Percentiles rank a stretch among this genome's conserved stretches.
Evolutionary conservation across 495 filamentous ascomycete species (phyloP).

Genomic region (Hypomontagnella monticulosa): DNA sequence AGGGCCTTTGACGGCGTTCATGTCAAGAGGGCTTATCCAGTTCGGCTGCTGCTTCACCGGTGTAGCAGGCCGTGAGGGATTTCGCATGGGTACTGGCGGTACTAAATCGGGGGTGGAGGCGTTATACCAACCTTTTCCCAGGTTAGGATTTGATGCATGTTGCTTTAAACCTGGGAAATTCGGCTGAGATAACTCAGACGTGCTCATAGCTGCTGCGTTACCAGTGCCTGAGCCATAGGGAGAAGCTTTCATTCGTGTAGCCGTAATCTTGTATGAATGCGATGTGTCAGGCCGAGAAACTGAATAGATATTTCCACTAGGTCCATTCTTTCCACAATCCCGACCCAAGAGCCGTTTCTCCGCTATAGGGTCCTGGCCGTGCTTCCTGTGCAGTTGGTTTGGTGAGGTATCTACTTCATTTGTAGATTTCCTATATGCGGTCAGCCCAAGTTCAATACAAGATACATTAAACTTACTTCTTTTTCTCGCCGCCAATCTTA

Average conservation of each 20-base stretch:
- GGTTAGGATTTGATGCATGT: slow-evolving; percentile 50
- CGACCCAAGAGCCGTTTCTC: slow-evolving; percentile 45
- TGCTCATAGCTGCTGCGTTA: slow-evolving; percentile 51
- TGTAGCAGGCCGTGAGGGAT: slow-evolving; percentile 41
- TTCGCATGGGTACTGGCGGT: slow-evolving; percentile 40
- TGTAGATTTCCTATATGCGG: slow-evolving; percentile 46
- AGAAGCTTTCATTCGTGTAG: slow-evolving; percentile 30
- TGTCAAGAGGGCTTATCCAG: slow-evolving; percentile 56
- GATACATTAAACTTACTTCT: slow-evolving; percentile 54
- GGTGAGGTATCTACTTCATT: slow-evolving; percentile 34
- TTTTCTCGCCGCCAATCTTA: slow-evolving; percentile 58
- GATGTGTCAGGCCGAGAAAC: slow-evolving; percentile 46
- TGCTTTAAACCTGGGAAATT: slow-evolving; percentile 46
- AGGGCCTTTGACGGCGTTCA: slow-evolving; percentile 45
- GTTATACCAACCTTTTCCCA: slow-evolving; percentile 46
- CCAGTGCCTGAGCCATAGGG: slow-evolving; percentile 47
- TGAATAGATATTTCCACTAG: slow-evolving; percentile 47
- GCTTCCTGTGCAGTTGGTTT: slow-evolving; percentile 41
- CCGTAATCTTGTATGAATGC: slow-evolving; percentile 38
- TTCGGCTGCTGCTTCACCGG: slow-evolving; percentile 44
- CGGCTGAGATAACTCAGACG: slow-evolving; percentile 47
- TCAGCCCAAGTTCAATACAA: slow-evolving; percentile 24
- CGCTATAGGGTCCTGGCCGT: slow-evolving; percentile 46
- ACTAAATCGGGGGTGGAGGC: slow-evolving; percentile 42
- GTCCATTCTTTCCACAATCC: slow-evolving; percentile 27